These are phyloP conservation scores for Alternaria novae-zelandiae DNA, from an alignment of 2,329 filamentous ascomycete genomes.

Conservation along the genomic window DNA sequence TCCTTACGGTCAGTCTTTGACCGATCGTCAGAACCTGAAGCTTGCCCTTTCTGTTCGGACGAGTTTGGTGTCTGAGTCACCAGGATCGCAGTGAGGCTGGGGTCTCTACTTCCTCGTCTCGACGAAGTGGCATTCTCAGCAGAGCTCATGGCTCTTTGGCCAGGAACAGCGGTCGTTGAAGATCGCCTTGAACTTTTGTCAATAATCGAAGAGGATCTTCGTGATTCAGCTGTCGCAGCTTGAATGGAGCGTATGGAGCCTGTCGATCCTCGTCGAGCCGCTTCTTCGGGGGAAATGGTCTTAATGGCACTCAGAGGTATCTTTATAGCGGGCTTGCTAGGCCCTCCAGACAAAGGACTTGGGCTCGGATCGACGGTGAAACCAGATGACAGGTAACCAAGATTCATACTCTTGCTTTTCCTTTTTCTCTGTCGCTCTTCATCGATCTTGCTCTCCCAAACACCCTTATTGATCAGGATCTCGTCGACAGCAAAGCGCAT, in stretches of 20 bases:
- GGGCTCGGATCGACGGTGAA: constrained; percentile 40
- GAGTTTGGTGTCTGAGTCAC: constrained; percentile 46
- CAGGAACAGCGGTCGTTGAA: constrained; percentile 33
- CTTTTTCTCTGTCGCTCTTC: constrained; percentile 64
- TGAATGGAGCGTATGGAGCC: constrained; percentile 30
- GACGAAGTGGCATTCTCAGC: constrained; percentile 45
- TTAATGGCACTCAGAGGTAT: constrained; percentile 16
- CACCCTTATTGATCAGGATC: constrained; percentile 74
- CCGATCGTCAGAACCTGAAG: constrained; percentile 18
- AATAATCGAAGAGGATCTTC: constrained; percentile 37
- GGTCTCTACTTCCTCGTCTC: constrained; percentile 47
- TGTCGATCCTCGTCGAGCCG: constrained; percentile 34
- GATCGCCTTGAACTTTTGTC: constrained; percentile 41
- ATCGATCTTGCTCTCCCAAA: constrained; percentile 73
- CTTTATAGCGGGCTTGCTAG: constrained; percentile 15
- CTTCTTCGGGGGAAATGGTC: constrained; percentile 20
- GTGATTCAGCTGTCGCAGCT: constrained; percentile 26
- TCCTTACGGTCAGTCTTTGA: constrained; percentile 39
- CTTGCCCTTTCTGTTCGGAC: constrained; percentile 31
- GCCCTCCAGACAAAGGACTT: constrained; percentile 42
- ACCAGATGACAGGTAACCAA: constrained; percentile 29
- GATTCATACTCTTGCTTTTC: constrained; percentile 34
- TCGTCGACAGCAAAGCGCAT: constrained; percentile 86
- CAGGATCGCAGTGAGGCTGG: constrained; percentile 49
- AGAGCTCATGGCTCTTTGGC: constrained; percentile 24